A percentile compares a stretch with the other conserved stretches of the same genome.
phyloP scores from a whole-genome alignment of 2,329 filamentous ascomycete genomes.

The Colletotrichum noveboracense region DNA sequence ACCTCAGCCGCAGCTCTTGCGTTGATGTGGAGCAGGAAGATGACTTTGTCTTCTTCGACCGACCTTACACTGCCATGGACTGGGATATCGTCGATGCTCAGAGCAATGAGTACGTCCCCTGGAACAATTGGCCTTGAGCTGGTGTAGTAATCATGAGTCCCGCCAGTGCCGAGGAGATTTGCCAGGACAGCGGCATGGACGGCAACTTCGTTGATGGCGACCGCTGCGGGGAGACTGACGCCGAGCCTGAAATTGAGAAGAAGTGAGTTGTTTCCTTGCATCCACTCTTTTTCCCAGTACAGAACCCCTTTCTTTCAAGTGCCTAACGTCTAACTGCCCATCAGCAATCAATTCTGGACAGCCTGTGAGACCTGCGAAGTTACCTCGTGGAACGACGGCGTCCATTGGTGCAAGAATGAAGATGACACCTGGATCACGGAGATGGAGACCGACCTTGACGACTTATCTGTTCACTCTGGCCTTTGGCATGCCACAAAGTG shows the following conservation, averaged over 20 bases:
- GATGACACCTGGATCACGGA: neutral
- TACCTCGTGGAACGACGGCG: neutral
- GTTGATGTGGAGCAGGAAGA: neutral
- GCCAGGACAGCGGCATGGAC: neutral
- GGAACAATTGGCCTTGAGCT: neutral
- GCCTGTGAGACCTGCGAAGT: neutral
- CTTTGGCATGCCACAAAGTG: neutral
- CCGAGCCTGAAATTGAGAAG: neutral
- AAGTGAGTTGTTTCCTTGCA: neutral
- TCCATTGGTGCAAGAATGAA: neutral
- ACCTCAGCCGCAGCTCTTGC: neutral
- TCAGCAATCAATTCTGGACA: neutral
- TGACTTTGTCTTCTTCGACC: neutral
- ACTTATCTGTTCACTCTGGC: neutral
- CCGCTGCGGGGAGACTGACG: accelerated
- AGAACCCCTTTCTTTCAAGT: neutral
- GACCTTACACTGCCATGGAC: neutral
- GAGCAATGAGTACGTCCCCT: neutral
- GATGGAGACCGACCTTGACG: neutral
- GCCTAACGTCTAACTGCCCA: neutral
- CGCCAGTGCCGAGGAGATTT: neutral
- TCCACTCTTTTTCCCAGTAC: neutral
- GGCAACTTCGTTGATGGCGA: neutral
- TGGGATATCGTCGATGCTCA: neutral
- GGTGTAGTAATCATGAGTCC: neutral